phyloP scores from a whole-genome alignment of 2,329 filamentous ascomycete genomes.

The Penicillium hordei region DNA sequence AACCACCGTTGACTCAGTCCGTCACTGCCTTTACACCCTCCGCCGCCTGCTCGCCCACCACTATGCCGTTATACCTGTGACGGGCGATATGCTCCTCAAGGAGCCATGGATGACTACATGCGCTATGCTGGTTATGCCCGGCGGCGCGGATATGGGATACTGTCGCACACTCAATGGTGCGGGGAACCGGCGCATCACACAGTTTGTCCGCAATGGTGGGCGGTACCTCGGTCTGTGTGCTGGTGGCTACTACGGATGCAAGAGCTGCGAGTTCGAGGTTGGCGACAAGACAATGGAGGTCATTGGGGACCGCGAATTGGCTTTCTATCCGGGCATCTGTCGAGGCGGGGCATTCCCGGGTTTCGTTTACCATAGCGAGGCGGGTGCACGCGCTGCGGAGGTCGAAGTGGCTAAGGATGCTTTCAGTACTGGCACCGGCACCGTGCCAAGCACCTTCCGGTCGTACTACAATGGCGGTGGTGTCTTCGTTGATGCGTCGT shows the following conservation, averaged over 20 bases:
- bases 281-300: constrained; percentile 80
- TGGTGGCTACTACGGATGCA: constrained; percentile 85
- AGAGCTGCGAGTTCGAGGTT: constrained; percentile 86
- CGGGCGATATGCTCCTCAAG: constrained; percentile 73
- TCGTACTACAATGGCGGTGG: constrained; percentile 95
- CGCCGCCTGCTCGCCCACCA: constrained; percentile 82
- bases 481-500: constrained; percentile 78
- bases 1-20: constrained; percentile 81
- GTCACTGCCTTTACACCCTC: constrained; percentile 83
- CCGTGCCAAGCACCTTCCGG: constrained; percentile 57
- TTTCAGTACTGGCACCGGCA: constrained; percentile 56
- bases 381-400: constrained; percentile 70
- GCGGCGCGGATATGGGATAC: constrained; percentile 91
- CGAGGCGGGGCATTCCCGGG: constrained; percentile 84
- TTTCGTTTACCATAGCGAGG: constrained; percentile 87
- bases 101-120: constrained; percentile 90
- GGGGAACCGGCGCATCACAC: constrained; percentile 79
- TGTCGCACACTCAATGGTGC: constrained; percentile 82
- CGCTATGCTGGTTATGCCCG: constrained; percentile 85
- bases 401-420: constrained; percentile 63
- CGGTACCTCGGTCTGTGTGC: constrained; percentile 90
- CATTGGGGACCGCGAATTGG: constrained; percentile 77
- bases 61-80: constrained; percentile 88
- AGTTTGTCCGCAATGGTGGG: constrained; percentile 83
- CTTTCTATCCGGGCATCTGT: constrained; percentile 83